Evolutionary conservation across 306 rosid genomes (phyloP), one percentile per base, ranked within the genome.

Genomic region (Medicago lupulina): DNA sequence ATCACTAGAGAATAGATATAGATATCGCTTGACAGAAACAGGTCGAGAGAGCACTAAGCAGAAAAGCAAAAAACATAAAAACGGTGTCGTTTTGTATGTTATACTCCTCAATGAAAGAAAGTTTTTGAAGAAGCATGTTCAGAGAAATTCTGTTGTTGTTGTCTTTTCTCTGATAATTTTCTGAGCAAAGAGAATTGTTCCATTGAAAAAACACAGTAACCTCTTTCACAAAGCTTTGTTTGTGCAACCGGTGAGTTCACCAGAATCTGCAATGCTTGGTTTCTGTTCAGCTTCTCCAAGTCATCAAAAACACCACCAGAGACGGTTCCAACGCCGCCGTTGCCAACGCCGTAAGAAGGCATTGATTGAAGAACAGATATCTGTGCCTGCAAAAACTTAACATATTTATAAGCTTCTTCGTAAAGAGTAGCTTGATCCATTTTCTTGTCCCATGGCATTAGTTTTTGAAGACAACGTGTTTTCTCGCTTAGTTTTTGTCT

Each of bases 371-470:
- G 97, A 0, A 84, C 87, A 3, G 63, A 41, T 36, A 84, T 38
- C 76, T 95, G 98, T 1, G 96, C 97, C 79, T 90, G 87, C 5
- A 95, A 89, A 66, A 89, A 95, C 66, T 85, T 90, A 0, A 95
- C 90, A 67, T 95, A 95, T 68, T 85, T 87, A 69, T 73, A 85
- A n/a, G 97, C 86, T 49, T 88, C 88, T 55, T 89, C 89, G 0
- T 86, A 83, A 71, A 90, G 87, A 1, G 97, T 86, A 0, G 92
- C 91, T 43, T 86, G 93, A 69, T 90, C 97, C 99, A 95, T 92
- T 74, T 90, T 92, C 75, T 80, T 89, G 82, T 95, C 97, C 91
- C 91, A 90, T 0, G 99, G 99, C 74, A 95, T 84, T 6, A 95
- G 87, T 76, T 83, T 87, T 86, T 89, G 93, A 44, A 92, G 78